These are phyloP conservation scores for Gamarada debralockiae DNA, from an alignment of 495 filamentous ascomycete genomes.

Conservation along the genomic window DNA sequence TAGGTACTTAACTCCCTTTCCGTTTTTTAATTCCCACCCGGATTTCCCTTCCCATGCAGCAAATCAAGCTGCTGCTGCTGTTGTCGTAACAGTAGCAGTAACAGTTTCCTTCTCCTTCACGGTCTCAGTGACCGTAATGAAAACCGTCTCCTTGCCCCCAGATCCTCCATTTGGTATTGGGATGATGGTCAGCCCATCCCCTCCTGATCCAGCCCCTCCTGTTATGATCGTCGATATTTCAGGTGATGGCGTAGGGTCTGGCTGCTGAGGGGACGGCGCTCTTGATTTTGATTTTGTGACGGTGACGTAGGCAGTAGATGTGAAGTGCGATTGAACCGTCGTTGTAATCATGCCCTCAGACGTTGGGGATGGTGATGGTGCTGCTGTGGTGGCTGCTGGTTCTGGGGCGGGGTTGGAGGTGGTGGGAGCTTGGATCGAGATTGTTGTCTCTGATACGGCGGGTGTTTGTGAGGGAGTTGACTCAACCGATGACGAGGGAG, in stretches of 20 bases:
- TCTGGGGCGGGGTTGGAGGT: not conserved
- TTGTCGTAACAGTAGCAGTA: slow-evolving; percentile 3
- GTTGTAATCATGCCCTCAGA: not conserved
- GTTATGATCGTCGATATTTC: not conserved
- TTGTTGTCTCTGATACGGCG: no score
- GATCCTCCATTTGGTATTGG: not conserved
- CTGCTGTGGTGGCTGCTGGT: not conserved
- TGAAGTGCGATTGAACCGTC: not conserved
- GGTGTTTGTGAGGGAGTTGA: no score
- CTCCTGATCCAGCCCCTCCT: not conserved
- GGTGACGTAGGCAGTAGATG: not conserved
- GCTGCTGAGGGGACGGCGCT: not conserved
- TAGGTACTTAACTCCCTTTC: no score
- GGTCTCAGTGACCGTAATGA: not conserved
- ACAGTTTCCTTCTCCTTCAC: not conserved
- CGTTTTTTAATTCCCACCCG: no score
- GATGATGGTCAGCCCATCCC: not conserved
- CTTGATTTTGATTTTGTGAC: not conserved
- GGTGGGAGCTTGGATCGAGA: not conserved
- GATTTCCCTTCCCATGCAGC: no score
- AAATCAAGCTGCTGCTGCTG: no score
- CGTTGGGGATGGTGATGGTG: not conserved
- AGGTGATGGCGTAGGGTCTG: not conserved
- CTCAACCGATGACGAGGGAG: no score
- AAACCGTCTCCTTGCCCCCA: slow-evolving; percentile 6